A percentile compares a stretch with the other conserved stretches of the same genome.
Evolutionary conservation across 2,329 filamentous ascomycete species (phyloP).

Genomic region (Rasamsonia emersonii): DNA sequence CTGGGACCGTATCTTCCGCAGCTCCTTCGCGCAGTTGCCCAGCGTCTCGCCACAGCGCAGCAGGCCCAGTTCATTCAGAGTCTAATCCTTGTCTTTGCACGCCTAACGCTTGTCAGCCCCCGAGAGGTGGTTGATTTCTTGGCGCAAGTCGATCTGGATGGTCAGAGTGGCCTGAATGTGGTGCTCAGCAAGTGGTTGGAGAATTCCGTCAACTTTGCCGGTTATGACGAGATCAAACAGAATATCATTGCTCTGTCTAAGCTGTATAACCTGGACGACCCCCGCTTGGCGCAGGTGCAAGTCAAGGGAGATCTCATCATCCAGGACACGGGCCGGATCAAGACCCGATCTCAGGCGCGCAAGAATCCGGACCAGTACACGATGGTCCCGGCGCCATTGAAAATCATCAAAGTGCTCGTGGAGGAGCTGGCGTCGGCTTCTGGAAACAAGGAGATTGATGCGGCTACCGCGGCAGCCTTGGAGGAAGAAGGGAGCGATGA

Average conservation of each 20-base stretch:
- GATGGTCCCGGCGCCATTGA: constrained; percentile 75
- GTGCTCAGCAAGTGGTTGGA: constrained; percentile 94
- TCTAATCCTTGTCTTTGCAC: constrained; percentile 87
- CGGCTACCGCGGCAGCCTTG: constrained; percentile 49
- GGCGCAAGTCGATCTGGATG: constrained; percentile 69
- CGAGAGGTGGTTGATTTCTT: constrained; percentile 89
- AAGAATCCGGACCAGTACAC: constrained; percentile 87
- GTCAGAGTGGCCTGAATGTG: constrained; percentile 69
- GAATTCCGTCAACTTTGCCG: constrained; percentile 94
- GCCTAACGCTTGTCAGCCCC: constrained; percentile 74
- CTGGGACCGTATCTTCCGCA: constrained; percentile 85
- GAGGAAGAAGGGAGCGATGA: constrained; percentile 56
- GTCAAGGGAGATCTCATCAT: constrained; percentile 91
- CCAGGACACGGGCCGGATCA: constrained; percentile 69
- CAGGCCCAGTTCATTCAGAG: constrained; percentile 91
- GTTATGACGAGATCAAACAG: constrained; percentile 93
- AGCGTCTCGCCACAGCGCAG: constrained; percentile 70
- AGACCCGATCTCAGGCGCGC: constrained; percentile 85
- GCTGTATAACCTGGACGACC: constrained; percentile 78
- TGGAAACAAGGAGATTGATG: constrained; percentile 44
- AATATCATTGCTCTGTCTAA: constrained; percentile 93
- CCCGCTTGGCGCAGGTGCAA: constrained; percentile 65
- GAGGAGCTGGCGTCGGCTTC: constrained; percentile 81
- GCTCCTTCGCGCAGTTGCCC: constrained; percentile 80
- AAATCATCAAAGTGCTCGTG: constrained; percentile 92